Base-by-base conservation (phyloP, 2,329 filamentous ascomycete species). In the Sclerotinia borealis region DNA sequence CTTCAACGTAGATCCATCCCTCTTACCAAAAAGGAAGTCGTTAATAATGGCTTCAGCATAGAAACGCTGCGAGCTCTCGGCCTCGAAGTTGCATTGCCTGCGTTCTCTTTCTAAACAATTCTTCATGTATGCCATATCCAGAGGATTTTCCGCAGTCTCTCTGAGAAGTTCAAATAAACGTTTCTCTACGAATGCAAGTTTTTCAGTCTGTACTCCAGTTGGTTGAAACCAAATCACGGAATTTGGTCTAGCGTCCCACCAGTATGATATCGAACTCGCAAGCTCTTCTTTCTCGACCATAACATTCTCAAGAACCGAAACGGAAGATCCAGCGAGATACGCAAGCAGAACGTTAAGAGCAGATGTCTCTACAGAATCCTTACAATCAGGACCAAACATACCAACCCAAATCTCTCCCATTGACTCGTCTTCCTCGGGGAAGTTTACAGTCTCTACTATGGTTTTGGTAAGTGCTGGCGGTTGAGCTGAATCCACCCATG, bases 351-450 rank as follows among this genome's bases (percentile, higher is more conserved):
- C 85, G 67, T 90, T 90, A 4, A 97, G 78, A 1, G 93, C 95
- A 17, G 87, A 88, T 13, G 85, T 84, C 47, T 83, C 79, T 29
- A 90, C 74, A 2, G 84, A 76, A 69, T 97, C 87, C 60, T 84
- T 89, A 75, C 89, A 92, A 70, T 88, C 83, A 0, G 95, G 95
- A 0, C 95, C 95, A 62, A 98, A 86, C 77, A 96, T 96, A 1
- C 85, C 89, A 25, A 97, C 86, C 55, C 91, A 79, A 56, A 98
- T 86, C 73, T 98, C 93, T 43, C 95, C 95, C 63, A 88, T 90
- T 0, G 92, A 93, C 74, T 99, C 95, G 69, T 99, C 95, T 71
- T 97, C 93, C 74, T 99, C 95, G 0, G 95, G 95, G 71, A 99
- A 99, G 67, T 96, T 88, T 34, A 96, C 88, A 0, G 83, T 91